phyloP scores from a whole-genome alignment of 1,284 basidiomycete genomes.

The Austropuccinia psidii region DNA sequence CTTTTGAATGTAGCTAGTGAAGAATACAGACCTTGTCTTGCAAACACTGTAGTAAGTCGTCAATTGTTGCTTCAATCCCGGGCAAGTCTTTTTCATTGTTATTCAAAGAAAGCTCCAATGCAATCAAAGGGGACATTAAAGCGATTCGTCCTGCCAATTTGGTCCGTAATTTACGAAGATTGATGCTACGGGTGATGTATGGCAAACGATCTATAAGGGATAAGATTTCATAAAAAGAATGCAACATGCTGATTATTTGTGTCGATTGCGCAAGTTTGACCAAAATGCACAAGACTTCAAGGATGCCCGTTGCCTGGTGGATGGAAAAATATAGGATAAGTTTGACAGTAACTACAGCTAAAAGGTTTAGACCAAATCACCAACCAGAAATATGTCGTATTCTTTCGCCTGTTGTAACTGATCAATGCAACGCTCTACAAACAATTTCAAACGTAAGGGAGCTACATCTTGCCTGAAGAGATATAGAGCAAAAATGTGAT shows the following conservation, averaged over 20 bases:
- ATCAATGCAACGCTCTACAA: slow-evolving; percentile 54
- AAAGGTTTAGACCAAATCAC: background rate
- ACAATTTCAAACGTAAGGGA: slow-evolving; percentile 51
- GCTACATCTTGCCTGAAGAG: slow-evolving; percentile 40
- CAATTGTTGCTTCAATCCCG: slow-evolving; percentile 66
- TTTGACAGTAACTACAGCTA: slow-evolving; percentile 15
- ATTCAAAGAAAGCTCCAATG: background rate
- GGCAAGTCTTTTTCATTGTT: slow-evolving; percentile 61
- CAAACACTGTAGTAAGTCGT: slow-evolving; percentile 64
- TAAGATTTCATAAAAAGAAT: slow-evolving; percentile 12
- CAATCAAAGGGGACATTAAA: background rate
- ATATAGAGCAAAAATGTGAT: slow-evolving; percentile 53
- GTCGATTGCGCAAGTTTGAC: slow-evolving; percentile 54
- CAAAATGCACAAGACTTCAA: slow-evolving; percentile 67
- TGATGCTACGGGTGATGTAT: slow-evolving; percentile 42
- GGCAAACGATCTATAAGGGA: slow-evolving; percentile 1
- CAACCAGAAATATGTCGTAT: slow-evolving; percentile 20
- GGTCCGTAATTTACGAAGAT: slow-evolving; percentile 39
- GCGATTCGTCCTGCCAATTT: slow-evolving; percentile 45
- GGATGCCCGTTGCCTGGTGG: slow-evolving; percentile 59
- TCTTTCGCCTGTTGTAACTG: slow-evolving; percentile 43
- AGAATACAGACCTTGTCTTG: slow-evolving; percentile 67
- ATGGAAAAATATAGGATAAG: slow-evolving; percentile 51
- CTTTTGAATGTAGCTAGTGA: background rate
- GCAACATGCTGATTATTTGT: slow-evolving; percentile 38